Conservation (phyloP, 1,139 yeast genomes). For the Tardiomyces blankii region DNA sequence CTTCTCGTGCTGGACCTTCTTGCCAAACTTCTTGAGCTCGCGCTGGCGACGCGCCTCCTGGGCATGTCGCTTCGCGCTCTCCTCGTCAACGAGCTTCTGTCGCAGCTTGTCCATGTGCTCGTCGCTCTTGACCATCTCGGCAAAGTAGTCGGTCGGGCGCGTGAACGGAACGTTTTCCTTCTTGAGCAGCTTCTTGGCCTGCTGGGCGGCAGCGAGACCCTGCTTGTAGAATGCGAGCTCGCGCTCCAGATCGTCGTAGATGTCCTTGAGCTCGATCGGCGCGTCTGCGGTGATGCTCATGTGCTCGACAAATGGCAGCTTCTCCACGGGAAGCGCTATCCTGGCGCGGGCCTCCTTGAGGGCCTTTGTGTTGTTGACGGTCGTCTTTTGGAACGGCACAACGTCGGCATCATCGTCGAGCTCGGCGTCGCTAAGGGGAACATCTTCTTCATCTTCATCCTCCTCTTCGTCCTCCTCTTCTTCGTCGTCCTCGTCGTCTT, state of each 20-base stretch:
- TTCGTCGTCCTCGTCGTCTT: constrained; percentile 18
- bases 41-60: constrained; percentile 94
- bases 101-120: constrained; percentile 96
- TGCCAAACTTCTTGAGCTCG: constrained; percentile 91
- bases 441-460: constrained; percentile 42
- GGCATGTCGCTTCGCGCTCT: constrained; percentile 81
- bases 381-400: constrained; percentile 81
- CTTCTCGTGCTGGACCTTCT: constrained; percentile 91
- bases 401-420: constrained; percentile 79
- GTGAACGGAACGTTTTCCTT: constrained; percentile 75
- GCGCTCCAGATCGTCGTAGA: constrained; percentile 89
- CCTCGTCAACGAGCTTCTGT: constrained; percentile 70
- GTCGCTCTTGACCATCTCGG: constrained; percentile 97
- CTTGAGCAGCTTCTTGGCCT: constrained; percentile 54
- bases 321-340: constrained; percentile 28
- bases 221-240: constrained; percentile 83
- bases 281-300: constrained; percentile 56
- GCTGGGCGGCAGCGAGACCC: constrained; percentile 73
- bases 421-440: constrained; percentile 55
- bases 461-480: constrained; percentile 25
- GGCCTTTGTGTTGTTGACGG: constrained; percentile 36
- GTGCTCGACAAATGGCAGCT: constrained; percentile 71
- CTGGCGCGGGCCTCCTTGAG: constrained; percentile 23
- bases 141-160: constrained; percentile 92
- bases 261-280: constrained; percentile 65